Evolutionary conservation across 2,329 filamentous ascomycete genomes (phyloP), one percentile per base, ranked within the genome.

Genomic region (Rasamsonia emersonii): DNA sequence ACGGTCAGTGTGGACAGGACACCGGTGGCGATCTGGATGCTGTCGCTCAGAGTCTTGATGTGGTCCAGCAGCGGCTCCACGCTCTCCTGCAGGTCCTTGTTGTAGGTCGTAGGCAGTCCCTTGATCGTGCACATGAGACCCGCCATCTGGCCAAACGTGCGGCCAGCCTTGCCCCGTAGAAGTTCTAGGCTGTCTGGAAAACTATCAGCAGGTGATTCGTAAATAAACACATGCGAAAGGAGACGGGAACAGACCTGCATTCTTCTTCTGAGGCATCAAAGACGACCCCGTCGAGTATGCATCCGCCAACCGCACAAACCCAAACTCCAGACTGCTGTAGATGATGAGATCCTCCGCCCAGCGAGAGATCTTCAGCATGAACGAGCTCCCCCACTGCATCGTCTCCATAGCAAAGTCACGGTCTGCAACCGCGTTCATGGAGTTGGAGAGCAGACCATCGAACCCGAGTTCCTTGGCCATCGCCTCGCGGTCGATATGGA

Each of bases 11-110:
- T 93, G 1, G 76, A 75, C 3, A 93, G 67, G 4, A 93, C 80
- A 33, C 86, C 82, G 15, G 82, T 82, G 17, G 83, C 82, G 46
- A 93, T 93, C 57, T 81, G 77, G 33, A 93, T 71, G 51, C 81
- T 86, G 65, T 93, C 82, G 35, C 71, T 73, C 40, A 91, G 71
- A 4, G 84, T 89, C 70, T 86, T 83, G 59, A 88, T 74, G 54
- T 79, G 75, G 58, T 93, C 84, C 29, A 93, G 73, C 62, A 93
- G 76, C n/a, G 82, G 80, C 67, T 93, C 82, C 40, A 84, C 79
- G 37, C 76, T 80, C 62, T 93, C 86, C 61, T 94, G 85, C n/a
- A 93, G 62, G 57, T 93, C 85, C 62, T 93, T 93, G 68, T 93
- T 89, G 68, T 93, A 93, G 3, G 82, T 86, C 25, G 74, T 82